Evolutionary conservation across 1,284 basidiomycete genomes (phyloP).

Genomic region (Meira nashicola): DNA sequence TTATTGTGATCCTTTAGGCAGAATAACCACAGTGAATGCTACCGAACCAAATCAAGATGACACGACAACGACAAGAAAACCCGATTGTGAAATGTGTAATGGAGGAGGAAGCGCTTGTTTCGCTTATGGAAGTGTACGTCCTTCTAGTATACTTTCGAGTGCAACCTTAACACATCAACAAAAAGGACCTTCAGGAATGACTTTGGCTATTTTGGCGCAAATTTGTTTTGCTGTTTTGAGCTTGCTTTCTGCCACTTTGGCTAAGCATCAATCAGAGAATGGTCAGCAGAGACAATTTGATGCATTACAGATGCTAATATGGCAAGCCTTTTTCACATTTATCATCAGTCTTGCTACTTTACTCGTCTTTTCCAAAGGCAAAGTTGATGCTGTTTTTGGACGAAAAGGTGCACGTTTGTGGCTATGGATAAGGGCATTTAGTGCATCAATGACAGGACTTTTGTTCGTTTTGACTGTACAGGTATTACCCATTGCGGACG

Average conservation of each 20-base stretch:
- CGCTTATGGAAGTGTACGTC: neutral
- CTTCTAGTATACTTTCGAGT: neutral
- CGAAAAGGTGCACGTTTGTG: neutral
- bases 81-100: neutral
- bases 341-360: neutral
- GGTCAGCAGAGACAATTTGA: neutral
- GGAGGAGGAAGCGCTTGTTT: neutral
- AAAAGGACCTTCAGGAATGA: neutral
- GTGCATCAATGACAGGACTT: neutral
- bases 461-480: neutral
- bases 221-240: neutral
- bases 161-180: neutral
- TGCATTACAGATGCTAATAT: neutral
- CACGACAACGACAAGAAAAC: neutral
- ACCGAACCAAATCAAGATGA: neutral
- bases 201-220: neutral
- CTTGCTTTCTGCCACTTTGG: neutral
- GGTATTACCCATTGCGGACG: neutral
- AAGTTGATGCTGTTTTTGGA: neutral
- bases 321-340: neutral
- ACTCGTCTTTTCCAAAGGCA: neutral
- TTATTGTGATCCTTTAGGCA: no score
- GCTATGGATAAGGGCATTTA: neutral
- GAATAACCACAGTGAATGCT: no score
- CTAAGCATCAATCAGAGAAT: neutral